phyloP scores from a whole-genome alignment of 2,329 filamentous ascomycete species.

The Dothideomycetes sp. region DNA sequence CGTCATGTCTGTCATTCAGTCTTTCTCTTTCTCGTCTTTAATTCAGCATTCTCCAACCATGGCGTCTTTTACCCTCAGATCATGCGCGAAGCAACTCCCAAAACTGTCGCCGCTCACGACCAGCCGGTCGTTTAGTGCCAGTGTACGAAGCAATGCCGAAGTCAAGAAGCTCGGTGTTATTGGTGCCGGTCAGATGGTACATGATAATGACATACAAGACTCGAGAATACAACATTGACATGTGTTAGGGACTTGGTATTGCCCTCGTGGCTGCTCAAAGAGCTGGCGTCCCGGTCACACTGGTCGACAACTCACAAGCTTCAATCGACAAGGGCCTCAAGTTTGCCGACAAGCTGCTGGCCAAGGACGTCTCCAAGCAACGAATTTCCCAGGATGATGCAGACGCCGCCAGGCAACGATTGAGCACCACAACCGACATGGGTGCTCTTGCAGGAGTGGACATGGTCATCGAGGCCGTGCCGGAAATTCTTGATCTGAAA shows the following conservation, averaged over 20 bases:
- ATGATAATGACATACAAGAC: neutral
- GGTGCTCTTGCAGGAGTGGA: conserved; percentile 74
- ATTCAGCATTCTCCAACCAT: neutral
- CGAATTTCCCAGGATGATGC: conserved; percentile 76
- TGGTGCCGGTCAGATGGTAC: conserved; percentile 94
- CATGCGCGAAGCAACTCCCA: neutral
- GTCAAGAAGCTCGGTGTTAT: conserved; percentile 86
- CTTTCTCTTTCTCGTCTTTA: neutral
- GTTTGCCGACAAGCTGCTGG: conserved; percentile 89
- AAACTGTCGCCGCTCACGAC: neutral
- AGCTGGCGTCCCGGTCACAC: conserved; percentile 71
- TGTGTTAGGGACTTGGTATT: conserved; percentile 75
- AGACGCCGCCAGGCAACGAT: conserved; percentile 58
- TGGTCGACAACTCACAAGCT: conserved; percentile 76
- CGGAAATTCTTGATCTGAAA: conserved; percentile 83
- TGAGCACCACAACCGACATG: conserved; percentile 63
- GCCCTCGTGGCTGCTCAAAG: conserved; percentile 84
- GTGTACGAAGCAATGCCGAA: conserved; percentile 33
- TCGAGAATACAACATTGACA: conserved; percentile 19
- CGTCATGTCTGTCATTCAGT: neutral
- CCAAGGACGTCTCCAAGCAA: conserved; percentile 84
- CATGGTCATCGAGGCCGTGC: conserved; percentile 96
- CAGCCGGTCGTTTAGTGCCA: conserved; percentile 54
- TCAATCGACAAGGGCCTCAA: conserved; percentile 81
- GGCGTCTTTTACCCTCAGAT: neutral